Evolutionary conservation across 345 rosid species (phyloP).

Genomic region (Trapa incisa): DNA sequence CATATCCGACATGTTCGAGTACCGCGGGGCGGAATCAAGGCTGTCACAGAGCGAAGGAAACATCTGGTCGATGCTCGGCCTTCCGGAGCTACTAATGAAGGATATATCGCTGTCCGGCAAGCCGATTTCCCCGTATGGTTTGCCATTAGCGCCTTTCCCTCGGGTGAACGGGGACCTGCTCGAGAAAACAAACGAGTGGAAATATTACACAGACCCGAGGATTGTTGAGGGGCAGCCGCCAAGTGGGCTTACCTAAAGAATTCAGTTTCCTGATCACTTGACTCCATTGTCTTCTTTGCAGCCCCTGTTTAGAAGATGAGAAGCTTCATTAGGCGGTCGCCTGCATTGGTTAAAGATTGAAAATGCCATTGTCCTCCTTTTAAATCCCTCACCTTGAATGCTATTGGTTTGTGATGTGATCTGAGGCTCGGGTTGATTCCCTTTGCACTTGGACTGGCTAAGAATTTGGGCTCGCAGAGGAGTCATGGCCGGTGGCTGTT

Average conservation of each 20-base stretch:
- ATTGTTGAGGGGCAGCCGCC: too few relatives aligned
- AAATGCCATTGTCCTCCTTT: not conserved
- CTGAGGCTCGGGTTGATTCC: not conserved
- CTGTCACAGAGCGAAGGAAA: slow-evolving; percentile 33
- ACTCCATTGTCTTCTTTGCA: not conserved
- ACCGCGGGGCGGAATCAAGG: slow-evolving; percentile 26
- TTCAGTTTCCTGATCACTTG: not conserved
- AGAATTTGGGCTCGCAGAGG: slow-evolving; percentile 46
- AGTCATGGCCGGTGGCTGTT: slow-evolving; percentile 47
- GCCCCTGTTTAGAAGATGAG: not conserved
- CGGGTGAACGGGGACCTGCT: slow-evolving; percentile 44
- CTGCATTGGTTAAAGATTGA: not conserved
- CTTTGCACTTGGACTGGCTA: slow-evolving; percentile 10
- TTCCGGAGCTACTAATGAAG: slow-evolving; percentile 59
- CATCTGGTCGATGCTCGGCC: slow-evolving; percentile 53
- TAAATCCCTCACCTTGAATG: not conserved
- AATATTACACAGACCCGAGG: too few relatives aligned
- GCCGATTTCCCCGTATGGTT: slow-evolving; percentile 30
- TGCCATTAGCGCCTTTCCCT: slow-evolving; percentile 21
- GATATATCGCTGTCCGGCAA: slow-evolving; percentile 68
- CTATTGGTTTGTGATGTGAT: slow-evolving; percentile 2
- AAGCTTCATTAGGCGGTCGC: not conserved
- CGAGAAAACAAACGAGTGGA: too few relatives aligned
- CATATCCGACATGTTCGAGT: slow-evolving; percentile 49
- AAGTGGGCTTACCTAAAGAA: slow-evolving; percentile 1